Base-by-base conservation (phyloP, 2,329 filamentous ascomycete species). In the Chaetoscypha palmicola region DNA sequence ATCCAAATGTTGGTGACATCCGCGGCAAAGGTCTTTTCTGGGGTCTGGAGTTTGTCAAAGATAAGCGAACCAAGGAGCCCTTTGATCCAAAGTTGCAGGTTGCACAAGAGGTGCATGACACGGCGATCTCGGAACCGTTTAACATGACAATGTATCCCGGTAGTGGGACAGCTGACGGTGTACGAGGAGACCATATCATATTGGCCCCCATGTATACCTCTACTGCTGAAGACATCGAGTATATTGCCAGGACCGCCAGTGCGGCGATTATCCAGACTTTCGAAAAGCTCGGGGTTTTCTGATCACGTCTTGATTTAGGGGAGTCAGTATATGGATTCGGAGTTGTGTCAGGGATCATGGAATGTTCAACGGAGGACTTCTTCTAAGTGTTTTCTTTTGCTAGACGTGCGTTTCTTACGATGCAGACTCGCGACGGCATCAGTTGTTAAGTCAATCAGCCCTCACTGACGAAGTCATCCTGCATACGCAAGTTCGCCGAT, bases 121-220 rank as follows among this genome's bases (percentile, higher is more conserved):
- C 67, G 9, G 62, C 58, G 5, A 52, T 64, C 38, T 58, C 57
- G 2, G 48, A 58, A 16, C 54, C 58, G 8, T 69, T 73, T 54
- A 69, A 67, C 43, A 74, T 84, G 49, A 72, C 71, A 3, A 56
- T 83, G n/a, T 84, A 83, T 55, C 70, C 72, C 10, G 75, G 76
- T 4, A 67, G 66, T 5, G 79, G 80, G 4, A 73, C 71, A 4
- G 73, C 66, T 3, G 59, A 79, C 55, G 78, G 78, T 8, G 57
- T 60, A n/a, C 60, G 56, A 4, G 80, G 80, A 2, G 80, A 84
- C 54, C 77, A 82, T 60, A 64, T 83, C 34, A 66, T 83, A 26
- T 54, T 84, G 16, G 71, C 77, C 7, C 81, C 81, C 14, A 68
- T 78, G 3, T 83, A 76, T 61, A 77, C 71, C 50, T 66, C 78